phyloP scores from a whole-genome alignment of 176 grass and related monocot genomes.

The Oryza brachyantha region DNA sequence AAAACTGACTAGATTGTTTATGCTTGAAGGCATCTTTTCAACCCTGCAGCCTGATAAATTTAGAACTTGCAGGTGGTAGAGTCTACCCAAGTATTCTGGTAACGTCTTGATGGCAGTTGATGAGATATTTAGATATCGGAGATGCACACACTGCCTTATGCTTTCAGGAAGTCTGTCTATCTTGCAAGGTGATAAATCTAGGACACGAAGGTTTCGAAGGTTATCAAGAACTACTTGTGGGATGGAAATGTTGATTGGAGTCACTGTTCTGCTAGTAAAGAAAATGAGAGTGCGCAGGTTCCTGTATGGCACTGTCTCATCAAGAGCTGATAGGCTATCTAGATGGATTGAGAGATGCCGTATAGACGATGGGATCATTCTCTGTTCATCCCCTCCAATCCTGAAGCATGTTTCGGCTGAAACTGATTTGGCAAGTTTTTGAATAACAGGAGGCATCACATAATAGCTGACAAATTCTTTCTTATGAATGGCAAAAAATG shows the following conservation, averaged over 20 bases:
- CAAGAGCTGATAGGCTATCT: constrained; percentile 24
- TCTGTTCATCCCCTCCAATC: too few relatives aligned
- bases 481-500: too few relatives aligned
- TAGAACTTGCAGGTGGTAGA: constrained; percentile 46
- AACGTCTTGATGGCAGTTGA: constrained; percentile 6
- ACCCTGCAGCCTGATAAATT: constrained; percentile 35
- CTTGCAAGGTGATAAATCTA: constrained; percentile 48
- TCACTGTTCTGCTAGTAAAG: background rate
- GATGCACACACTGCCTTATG: constrained; percentile 35
- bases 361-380: too few relatives aligned
- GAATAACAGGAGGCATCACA: too few relatives aligned
- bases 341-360: constrained; percentile 34
- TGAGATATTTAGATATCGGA: constrained; percentile 45
- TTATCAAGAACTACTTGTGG: constrained; percentile 16
- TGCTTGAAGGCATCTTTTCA: constrained; percentile 20
- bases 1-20: constrained; percentile 46
- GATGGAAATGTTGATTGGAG: background rate
- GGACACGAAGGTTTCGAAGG: constrained; percentile 16
- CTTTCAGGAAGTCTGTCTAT: constrained; percentile 22
- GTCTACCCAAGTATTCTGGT: constrained; percentile 30
- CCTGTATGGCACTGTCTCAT: constrained; percentile 23
- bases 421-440: too few relatives aligned
- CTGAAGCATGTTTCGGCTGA: too few relatives aligned
- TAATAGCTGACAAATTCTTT: too few relatives aligned
- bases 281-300: constrained; percentile 45